Evolutionary conservation across 1,284 basidiomycete species (phyloP), one percentile per base, ranked within the genome.

Genomic region (Bjerkandera adusta): DNA sequence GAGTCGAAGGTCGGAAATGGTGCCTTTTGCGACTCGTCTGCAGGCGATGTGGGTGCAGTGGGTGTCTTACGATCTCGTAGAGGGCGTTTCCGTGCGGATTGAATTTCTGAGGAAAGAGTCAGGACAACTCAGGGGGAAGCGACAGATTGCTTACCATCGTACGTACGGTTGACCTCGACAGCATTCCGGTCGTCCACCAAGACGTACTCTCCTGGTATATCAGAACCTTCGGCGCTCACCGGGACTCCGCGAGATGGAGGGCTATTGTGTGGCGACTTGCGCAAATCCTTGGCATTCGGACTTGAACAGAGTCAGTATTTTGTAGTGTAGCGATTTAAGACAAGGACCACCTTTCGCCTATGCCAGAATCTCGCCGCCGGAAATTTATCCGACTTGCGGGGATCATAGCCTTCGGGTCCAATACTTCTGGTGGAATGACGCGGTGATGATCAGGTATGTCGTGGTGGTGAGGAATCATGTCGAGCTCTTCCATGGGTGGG

Each of bases 191-290:
- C 85, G 3, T 79, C 85, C 3, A 91, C 84, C 1, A 91, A 72
- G 1, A 90, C 88, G 53, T 91, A 91, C 57, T 89, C 87, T 5
- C 86, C 87, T n/a, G 85, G 85, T 43, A 89, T 88, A 44, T 79
- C 65, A 0, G 85, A 87, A 1, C 73, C 79, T 49, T 89, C 85
- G 0, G 76, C 75, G 2, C 79, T 78, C 3, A 80, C 59, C 1
- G 72, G 68, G 47, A 63, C 68, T 0, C 52, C 55, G 30, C 39
- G 38, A 1, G 52, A 36, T 2, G 37, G 39, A 15, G 40, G 24
- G 18, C 29, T 46, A 10, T 5, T 22, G 34, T 20, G 18, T 7
- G 44, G 34, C n/a, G 27, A 48, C 1, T 45, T 33, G 10, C 35
- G 43, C 27, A 16, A 29, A 18, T 45, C 43, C 16, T 20, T 21